Conservation (phyloP, 352 stramenopile species). For the Phytopythium montanum region DNA sequence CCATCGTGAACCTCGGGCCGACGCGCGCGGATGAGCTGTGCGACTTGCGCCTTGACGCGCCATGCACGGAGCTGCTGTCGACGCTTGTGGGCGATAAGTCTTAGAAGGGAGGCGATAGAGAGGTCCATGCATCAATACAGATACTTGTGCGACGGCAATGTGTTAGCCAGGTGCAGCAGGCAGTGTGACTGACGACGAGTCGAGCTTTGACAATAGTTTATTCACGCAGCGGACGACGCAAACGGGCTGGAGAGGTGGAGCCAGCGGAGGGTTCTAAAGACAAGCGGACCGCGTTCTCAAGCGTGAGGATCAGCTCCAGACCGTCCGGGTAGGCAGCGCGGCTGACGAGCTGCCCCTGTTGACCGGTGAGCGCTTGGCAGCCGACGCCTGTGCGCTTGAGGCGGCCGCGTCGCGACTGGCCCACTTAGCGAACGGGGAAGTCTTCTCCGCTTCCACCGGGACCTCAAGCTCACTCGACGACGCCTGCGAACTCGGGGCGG, state of each 20-base stretch:
- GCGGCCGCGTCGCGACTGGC: slow-evolving; percentile 17
- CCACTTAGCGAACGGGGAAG: slow-evolving; percentile 21
- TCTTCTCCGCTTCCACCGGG: slow-evolving; percentile 7
- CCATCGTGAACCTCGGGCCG: slow-evolving; percentile 85
- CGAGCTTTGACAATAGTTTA: slow-evolving; percentile 5
- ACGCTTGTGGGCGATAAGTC: slow-evolving; percentile 25
- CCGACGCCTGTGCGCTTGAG: neutral
- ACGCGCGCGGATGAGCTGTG: slow-evolving; percentile 85
- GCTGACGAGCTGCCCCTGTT: slow-evolving; percentile 21
- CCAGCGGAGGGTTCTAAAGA: neutral
- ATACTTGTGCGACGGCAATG: neutral
- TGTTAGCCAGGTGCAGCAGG: too few relatives aligned
- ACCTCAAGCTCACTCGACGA: neutral
- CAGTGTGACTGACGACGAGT: too few relatives aligned
- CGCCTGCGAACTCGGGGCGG: slow-evolving; percentile 5
- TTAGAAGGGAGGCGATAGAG: slow-evolving; percentile 6
- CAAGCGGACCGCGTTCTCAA: neutral
- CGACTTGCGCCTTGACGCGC: slow-evolving; percentile 65
- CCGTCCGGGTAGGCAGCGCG: slow-evolving; percentile 40
- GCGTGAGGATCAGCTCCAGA: slow-evolving; percentile 35
- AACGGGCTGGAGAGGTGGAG: neutral
- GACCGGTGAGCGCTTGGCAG: slow-evolving; percentile 5
- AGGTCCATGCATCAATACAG: neutral
- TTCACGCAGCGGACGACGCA: slow-evolving; percentile 3
- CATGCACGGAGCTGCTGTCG: slow-evolving; percentile 49